Evolutionary conservation across 768 basidiomycete genomes (phyloP).

Genomic region (Rhizopogon salebrosus): DNA sequence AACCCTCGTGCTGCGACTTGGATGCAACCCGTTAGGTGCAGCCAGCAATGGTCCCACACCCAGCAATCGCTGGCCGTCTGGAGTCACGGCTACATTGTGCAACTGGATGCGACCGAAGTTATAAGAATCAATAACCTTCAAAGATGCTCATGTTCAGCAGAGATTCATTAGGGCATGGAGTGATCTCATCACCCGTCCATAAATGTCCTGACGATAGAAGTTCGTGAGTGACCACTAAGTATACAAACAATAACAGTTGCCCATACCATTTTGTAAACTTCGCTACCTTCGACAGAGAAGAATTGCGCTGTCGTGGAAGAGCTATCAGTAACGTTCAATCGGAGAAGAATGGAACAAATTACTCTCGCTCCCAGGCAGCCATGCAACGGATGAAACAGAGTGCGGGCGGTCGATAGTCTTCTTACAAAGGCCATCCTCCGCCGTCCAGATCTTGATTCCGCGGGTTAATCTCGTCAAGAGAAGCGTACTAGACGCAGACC

Average conservation of each 20-base stretch:
- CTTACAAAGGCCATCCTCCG: constrained; percentile 50
- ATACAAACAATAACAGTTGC: constrained; percentile 3
- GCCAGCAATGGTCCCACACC: constrained; percentile 44
- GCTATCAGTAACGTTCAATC: constrained; percentile 11
- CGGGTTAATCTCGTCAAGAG: constrained; percentile 45
- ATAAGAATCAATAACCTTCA: constrained; percentile 35
- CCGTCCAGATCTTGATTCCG: constrained; percentile 48
- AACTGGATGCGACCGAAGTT: constrained; percentile 40
- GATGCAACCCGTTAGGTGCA: constrained; percentile 38
- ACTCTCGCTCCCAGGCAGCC: constrained; percentile 49
- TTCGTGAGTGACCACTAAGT: constrained; percentile 10
- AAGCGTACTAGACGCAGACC: constrained; percentile 42
- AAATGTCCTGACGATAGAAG: constrained; percentile 32
- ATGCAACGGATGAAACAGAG: constrained; percentile 45
- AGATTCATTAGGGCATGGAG: background rate
- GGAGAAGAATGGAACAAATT: constrained; percentile 2
- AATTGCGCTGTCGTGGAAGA: constrained; percentile 32
- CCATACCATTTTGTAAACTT: constrained; percentile 41
- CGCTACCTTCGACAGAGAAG: constrained; percentile 45
- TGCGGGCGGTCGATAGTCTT: constrained; percentile 44
- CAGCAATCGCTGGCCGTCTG: constrained; percentile 40
- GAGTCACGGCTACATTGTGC: constrained; percentile 46
- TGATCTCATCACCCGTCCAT: constrained; percentile 30
- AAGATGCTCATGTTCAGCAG: background rate
- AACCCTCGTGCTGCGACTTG: constrained; percentile 41